Conservation (phyloP, 169 alveolate genomes). For the Babesia sp. region DNA sequence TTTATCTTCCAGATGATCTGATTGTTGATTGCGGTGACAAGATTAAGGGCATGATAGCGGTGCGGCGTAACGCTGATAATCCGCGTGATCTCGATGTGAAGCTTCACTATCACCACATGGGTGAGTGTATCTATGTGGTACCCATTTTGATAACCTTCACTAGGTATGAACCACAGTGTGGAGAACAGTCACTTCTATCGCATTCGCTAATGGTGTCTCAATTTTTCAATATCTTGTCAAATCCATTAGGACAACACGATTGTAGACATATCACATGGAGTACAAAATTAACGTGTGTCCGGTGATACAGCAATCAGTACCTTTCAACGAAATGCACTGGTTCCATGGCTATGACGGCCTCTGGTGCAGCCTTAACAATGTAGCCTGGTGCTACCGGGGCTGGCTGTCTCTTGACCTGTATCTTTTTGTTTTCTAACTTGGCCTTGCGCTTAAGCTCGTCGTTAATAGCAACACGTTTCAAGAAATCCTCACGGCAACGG, state of each 20-base stretch:
- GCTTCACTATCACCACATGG: conserved; percentile 68
- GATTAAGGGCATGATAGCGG: conserved; percentile 84
- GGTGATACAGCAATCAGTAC: conserved; percentile 68
- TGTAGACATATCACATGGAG: neutral
- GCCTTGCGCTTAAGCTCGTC: conserved; percentile 91
- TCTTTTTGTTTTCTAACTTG: conserved; percentile 81
- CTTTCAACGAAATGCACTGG: conserved; percentile 78
- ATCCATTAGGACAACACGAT: neutral
- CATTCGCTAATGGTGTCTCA: conserved; percentile 30
- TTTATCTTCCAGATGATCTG: conserved; percentile 82
- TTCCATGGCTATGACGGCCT: conserved; percentile 71
- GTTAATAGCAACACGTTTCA: conserved; percentile 90
- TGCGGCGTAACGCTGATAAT: conserved; percentile 79
- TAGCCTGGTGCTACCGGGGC: conserved; percentile 76
- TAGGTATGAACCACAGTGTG: conserved; percentile 5
- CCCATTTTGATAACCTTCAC: neutral
- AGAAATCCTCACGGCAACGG: conserved; percentile 95
- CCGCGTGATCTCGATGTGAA: conserved; percentile 88
- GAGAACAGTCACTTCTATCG: conserved; percentile 62
- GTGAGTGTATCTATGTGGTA: neutral
- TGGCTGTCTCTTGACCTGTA: conserved; percentile 70
- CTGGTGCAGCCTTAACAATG: conserved; percentile 75
- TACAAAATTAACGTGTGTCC: neutral
- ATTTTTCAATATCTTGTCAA: neutral
- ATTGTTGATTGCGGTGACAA: conserved; percentile 66